These are phyloP conservation scores for Houttuynia cordata DNA, from an alignment of 164 flowering plant species.

Conservation along the genomic window DNA sequence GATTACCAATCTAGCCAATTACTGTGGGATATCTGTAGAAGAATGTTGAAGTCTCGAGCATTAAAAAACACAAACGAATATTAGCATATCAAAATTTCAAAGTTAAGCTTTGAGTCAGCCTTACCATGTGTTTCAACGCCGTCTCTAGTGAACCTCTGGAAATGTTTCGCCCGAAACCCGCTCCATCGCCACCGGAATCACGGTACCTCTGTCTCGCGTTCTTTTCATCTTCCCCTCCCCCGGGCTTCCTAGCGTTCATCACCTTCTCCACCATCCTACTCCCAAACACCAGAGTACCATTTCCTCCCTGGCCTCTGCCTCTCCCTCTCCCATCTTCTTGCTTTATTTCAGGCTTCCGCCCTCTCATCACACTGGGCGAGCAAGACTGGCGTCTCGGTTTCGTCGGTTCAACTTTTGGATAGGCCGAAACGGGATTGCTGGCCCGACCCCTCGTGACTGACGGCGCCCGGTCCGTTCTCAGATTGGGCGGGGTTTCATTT, in stretches of 20 bases:
- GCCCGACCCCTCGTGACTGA: constrained; percentile 5
- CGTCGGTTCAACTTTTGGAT: constrained; percentile 1
- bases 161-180: constrained; percentile 23
- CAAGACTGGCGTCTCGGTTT: constrained; percentile 28
- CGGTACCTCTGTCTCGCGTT: constrained; percentile 13
- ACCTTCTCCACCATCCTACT: constrained; percentile 59
- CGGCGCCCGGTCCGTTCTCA: constrained; percentile 12
- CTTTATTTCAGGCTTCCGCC: constrained; percentile 19
- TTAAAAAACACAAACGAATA: no score
- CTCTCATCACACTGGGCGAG: constrained; percentile 32
- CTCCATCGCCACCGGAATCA: constrained; percentile 9
- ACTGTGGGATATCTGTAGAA: no score
- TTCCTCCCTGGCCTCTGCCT: constrained; percentile 5
- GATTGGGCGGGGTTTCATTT: constrained; percentile 26
- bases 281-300: constrained; percentile 28
- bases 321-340: constrained; percentile 4
- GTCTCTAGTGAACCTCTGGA: constrained; percentile 21
- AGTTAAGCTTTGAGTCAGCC: not conserved
- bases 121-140: constrained; percentile 31
- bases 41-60: no score
- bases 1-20: no score
- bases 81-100: no score
- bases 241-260: constrained; percentile 48
- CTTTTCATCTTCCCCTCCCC: constrained; percentile 13
- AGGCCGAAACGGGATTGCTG: not conserved